Conservation (phyloP, 2,329 filamentous ascomycete genomes). For the Trichoderma aggressivum region DNA sequence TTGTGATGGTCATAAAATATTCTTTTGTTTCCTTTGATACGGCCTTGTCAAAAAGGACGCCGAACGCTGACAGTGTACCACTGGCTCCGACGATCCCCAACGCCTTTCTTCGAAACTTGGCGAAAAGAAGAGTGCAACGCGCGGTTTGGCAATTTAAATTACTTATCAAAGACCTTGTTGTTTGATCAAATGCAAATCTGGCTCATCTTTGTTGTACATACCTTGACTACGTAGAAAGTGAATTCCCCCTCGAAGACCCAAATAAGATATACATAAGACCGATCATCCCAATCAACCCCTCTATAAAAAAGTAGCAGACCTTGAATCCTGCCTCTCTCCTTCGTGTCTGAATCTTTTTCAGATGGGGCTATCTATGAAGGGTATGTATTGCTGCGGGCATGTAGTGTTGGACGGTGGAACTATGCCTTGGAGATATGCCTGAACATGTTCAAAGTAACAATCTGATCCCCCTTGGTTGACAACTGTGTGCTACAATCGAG, state of each 20-base stretch:
- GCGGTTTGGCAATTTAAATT: no score
- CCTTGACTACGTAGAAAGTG: not conserved
- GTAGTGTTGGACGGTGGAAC: not conserved
- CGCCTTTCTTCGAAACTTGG: no score
- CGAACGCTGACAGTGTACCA: no score
- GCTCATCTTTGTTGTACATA: not conserved
- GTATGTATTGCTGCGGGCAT: not conserved
- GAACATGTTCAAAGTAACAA: slow-evolving; percentile 3
- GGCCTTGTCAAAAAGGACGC: no score
- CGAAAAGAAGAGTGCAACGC: no score
- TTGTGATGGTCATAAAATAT: no score
- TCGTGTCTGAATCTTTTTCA: not conserved
- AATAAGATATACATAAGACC: not conserved
- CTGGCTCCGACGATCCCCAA: no score
- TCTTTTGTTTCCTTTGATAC: no score
- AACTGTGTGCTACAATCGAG: not conserved
- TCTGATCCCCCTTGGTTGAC: not conserved
- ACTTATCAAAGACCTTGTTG: no score
- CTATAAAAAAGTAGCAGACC: no score
- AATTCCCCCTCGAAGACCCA: not conserved
- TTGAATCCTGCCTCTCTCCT: not conserved
- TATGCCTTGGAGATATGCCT: slow-evolving; percentile 2
- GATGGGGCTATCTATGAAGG: not conserved
- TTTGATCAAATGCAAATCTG: not conserved
- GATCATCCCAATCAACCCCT: no score